Conservation (phyloP, 148 eudicot genomes). For the Amaranthus hypochondriacus region DNA sequence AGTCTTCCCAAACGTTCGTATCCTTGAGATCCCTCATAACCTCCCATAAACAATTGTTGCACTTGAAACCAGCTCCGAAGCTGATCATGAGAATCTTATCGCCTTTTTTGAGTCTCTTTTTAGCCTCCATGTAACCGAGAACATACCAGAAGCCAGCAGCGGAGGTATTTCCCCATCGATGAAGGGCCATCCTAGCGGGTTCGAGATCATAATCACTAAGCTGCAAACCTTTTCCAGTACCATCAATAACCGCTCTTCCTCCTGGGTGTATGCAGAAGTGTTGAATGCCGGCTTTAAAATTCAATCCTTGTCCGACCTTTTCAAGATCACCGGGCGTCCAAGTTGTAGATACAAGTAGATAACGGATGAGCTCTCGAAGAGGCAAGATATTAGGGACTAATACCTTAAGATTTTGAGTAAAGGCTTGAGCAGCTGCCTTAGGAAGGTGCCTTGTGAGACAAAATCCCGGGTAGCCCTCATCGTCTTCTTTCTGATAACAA, state of each 20-base stretch:
- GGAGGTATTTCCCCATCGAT: slow-evolving; percentile 83
- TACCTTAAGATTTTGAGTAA: slow-evolving; percentile 42
- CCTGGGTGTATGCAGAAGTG: slow-evolving; percentile 91
- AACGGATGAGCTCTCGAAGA: slow-evolving; percentile 41
- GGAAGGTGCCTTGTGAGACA: slow-evolving; percentile 56
- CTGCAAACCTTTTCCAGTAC: slow-evolving; percentile 52
- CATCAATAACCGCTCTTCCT: slow-evolving; percentile 76
- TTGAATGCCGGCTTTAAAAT: slow-evolving; percentile 58
- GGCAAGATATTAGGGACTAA: slow-evolving; percentile 57
- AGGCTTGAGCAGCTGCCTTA: slow-evolving; percentile 51
- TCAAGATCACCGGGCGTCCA: slow-evolving; percentile 27
- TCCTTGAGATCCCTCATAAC: slow-evolving; percentile 70
- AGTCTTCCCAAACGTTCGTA: slow-evolving; percentile 68
- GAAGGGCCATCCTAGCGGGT: slow-evolving; percentile 82
- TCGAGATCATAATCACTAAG: slow-evolving; percentile 58
- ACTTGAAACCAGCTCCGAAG: slow-evolving; percentile 84
- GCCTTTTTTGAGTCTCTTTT: slow-evolving; percentile 78
- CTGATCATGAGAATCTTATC: slow-evolving; percentile 76
- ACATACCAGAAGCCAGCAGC: slow-evolving; percentile 88
- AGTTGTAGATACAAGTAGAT: slow-evolving; percentile 20
- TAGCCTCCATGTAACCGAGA: slow-evolving; percentile 90
- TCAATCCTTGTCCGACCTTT: slow-evolving; percentile 31
- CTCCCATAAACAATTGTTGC: slow-evolving; percentile 88
- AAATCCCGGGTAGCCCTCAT: slow-evolving; percentile 47
- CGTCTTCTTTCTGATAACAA: slow-evolving; percentile 68